Conservation (phyloP, 495 filamentous ascomycete species). For the Glonium stellatum region DNA sequence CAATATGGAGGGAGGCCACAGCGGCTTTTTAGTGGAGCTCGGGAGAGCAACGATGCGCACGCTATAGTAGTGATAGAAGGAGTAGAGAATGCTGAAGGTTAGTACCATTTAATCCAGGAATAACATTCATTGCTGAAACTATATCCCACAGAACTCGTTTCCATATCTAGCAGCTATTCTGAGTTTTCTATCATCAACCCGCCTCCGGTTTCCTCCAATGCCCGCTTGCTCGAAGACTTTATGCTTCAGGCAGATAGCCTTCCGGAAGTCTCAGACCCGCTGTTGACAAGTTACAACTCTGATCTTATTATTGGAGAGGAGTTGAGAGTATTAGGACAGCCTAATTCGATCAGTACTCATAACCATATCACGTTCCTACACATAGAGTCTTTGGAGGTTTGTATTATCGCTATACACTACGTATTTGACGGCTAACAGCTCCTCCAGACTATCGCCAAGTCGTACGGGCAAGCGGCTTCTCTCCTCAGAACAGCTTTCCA, state of each 20-base stretch:
- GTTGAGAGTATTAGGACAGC: not conserved
- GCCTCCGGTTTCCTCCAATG: slow-evolving; percentile 16
- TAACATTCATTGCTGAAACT: not conserved
- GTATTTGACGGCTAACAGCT: not conserved
- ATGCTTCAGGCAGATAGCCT: slow-evolving; percentile 15
- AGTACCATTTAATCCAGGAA: slow-evolving; percentile 1
- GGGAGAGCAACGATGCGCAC: slow-evolving; percentile 22
- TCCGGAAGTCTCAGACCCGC: slow-evolving; percentile 4
- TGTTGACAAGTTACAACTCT: not conserved
- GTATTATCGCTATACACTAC: not conserved
- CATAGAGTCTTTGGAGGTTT: not conserved
- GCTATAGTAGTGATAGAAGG: slow-evolving; percentile 47
- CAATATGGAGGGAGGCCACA: slow-evolving; percentile 39
- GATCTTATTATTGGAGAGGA: slow-evolving; percentile 3
- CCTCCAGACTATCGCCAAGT: not conserved
- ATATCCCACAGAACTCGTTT: slow-evolving; percentile 5
- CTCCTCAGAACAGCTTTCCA: not conserved
- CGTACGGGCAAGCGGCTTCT: slow-evolving; percentile 1
- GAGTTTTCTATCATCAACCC: slow-evolving; percentile 19
- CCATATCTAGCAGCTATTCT: not conserved
- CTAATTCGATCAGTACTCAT: not conserved
- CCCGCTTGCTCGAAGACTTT: slow-evolving; percentile 18
- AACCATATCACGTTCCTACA: not conserved
- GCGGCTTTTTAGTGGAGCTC: slow-evolving; percentile 39
- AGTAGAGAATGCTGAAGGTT: slow-evolving; percentile 40